Evolutionary conservation across 1,139 yeast genomes (phyloP), one percentile per base, ranked within the genome.

Genomic region (Suhomyces ambrosiae): DNA sequence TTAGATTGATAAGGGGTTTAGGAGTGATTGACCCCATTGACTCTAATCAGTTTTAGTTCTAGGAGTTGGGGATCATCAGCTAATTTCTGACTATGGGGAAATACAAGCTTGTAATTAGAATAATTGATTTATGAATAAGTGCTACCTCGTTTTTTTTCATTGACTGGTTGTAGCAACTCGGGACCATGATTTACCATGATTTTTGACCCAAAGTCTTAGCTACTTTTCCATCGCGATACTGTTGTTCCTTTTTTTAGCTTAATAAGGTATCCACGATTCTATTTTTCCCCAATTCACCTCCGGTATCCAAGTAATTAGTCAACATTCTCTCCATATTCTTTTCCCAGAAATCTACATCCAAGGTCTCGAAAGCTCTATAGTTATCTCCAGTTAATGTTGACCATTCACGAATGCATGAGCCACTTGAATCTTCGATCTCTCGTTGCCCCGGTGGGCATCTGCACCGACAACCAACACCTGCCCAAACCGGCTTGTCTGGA

Each of bases 391-490:
- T 69, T 9, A 65, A 50, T 27, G 59, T 49, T n/a, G 72, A 69
- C 86, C 86, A 83, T 25, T 66, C 64, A n/a, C 68, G 57, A 33
- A 80, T 58, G 58, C 89, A 82, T 2, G 76, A 63, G 4, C 79
- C 74, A 4, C 67, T 66, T 15, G 74, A 62, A 47, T 78, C 70
- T 55, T 83, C 90, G 30, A 79, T 68, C 37, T 80, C 86, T 10
- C 47, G 49, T 37, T 66, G 68, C 9, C 39, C 41, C 31, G 58
- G 61, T 3, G 95, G 95, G 61, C 97, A 89, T 46, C 76, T 71
- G 60, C 97, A 89, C 33, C 96, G 68, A 58, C 97, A 89, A 1
- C 97, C 96, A 4, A 81, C 80, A 0, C 95, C 95, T 42, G 74
- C 43, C 15, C 52, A 54, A 23, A 51, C 51, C 2, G 75, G 74